phyloP scores from a whole-genome alignment of 345 rosid species.

The Raphanus sativus region DNA sequence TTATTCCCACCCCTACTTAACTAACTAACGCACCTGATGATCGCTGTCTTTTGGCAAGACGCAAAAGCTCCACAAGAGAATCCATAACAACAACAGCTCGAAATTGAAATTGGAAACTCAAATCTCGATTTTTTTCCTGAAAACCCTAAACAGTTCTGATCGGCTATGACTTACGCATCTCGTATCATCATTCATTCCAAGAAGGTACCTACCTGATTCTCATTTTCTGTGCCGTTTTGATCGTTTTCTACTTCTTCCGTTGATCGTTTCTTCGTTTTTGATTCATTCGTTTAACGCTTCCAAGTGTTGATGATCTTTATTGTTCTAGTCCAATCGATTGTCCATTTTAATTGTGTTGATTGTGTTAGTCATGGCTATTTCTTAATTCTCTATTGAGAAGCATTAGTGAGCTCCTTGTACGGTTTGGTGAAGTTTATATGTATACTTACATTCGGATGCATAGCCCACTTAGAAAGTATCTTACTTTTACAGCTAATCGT shows the following conservation, averaged over 20 bases:
- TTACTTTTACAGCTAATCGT: background rate
- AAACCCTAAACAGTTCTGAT: no score
- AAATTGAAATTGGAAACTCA: background rate
- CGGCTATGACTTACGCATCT: conserved; percentile 51
- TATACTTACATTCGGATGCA: background rate
- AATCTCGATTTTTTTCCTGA: no score
- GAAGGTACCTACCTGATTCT: conserved; percentile 38
- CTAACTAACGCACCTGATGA: conserved; percentile 5
- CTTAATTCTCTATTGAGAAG: no score
- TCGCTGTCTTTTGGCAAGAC: conserved; percentile 26
- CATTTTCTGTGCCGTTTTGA: background rate
- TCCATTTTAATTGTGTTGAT: background rate
- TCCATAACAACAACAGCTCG: background rate
- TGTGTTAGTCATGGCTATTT: no score
- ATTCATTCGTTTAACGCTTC: background rate
- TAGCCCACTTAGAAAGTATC: background rate
- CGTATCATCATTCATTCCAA: conserved; percentile 60
- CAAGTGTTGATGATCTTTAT: background rate
- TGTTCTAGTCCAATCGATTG: background rate
- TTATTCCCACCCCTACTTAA: background rate
- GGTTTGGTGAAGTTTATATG: background rate
- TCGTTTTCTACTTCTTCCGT: background rate
- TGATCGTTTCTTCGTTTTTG: background rate
- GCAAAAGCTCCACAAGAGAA: conserved; percentile 18
- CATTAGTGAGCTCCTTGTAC: background rate